Base-by-base conservation (phyloP, 208 protist genomes). In the Trypanosoma avium region DNA sequence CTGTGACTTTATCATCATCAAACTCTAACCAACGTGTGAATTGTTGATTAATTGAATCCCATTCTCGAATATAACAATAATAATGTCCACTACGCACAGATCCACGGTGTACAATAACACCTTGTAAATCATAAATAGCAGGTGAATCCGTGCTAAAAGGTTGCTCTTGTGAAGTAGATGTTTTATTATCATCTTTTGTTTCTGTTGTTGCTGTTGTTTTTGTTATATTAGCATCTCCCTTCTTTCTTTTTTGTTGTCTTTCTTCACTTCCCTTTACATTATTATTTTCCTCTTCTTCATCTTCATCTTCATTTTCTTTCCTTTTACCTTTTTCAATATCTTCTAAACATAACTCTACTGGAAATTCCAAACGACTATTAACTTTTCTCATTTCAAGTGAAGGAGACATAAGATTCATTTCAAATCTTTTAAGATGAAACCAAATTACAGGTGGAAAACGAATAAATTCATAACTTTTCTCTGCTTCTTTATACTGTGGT, bases 371-470 rank as follows among this genome's bases (percentile, higher is more conserved):
- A 36, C 66, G 68, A 27, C 67, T 72, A 63, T 92, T 92, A 27
- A 95, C 70, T 61, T 95, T 95, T 40, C 79, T 83, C 84, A 90
- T 91, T 69, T 92, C 84, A 17, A 92, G 74, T 50, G 71, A 81
- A 6, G 84, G 84, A 29, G 86, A 90, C 27, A 67, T 87, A 17
- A 93, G 63, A 63, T 95, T 84, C 73, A 95, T 93, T 27, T 94
- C 86, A 68, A 97, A 97, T 58, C 94, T 84, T 67, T 97, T 97
- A 36, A 97, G 56, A 54, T 96, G 90, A 43, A 97, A 84, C 75
- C 85, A 88, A 30, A 88, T 86, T 21, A 97, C 86, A 38, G 86
- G 82, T 9, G 94, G 88, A 57, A 97, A 95, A 45, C 79, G 70
- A 35, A 79, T 70, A 63, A 88, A 93, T 33, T 70, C 66, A 61